Conservation (phyloP, 192 early-diverging fungal genomes). For the Backusella parvicylindrica region DNA sequence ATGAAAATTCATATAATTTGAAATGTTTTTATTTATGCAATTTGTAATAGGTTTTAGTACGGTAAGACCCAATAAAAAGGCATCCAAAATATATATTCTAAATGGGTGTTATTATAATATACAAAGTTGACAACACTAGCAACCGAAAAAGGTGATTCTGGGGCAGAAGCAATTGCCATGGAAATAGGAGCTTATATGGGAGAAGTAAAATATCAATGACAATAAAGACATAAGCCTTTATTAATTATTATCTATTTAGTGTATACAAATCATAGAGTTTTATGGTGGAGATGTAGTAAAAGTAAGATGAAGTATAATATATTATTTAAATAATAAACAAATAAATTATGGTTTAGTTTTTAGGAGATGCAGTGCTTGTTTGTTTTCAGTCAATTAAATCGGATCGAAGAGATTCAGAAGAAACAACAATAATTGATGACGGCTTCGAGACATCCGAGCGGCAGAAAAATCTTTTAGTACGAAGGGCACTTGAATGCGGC, state of each 20-base stretch:
- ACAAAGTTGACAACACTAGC: slow-evolving; percentile 48
- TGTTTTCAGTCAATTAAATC: slow-evolving; percentile 39
- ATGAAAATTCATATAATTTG: neutral
- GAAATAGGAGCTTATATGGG: slow-evolving; percentile 49
- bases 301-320: slow-evolving; percentile 18
- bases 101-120: neutral
- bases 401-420: neutral
- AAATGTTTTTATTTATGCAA: neutral
- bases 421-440: neutral
- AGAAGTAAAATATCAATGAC: slow-evolving; percentile 18
- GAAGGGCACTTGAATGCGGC: slow-evolving; percentile 45
- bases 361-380: slow-evolving; percentile 50
- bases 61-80: neutral
- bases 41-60: slow-evolving; percentile 38
- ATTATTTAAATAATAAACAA: neutral
- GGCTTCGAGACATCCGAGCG: slow-evolving; percentile 20
- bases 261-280: slow-evolving; percentile 50
- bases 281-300: slow-evolving; percentile 56
- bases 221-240: neutral
- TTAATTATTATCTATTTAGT: slow-evolving; percentile 8
- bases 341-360: slow-evolving; percentile 30
- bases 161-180: slow-evolving; percentile 47
- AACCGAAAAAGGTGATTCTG: slow-evolving; percentile 43
- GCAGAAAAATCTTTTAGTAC: slow-evolving; percentile 32
- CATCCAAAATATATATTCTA: neutral